Conservation (phyloP, 1,284 basidiomycete genomes). For the Golubevia sp. region DNA sequence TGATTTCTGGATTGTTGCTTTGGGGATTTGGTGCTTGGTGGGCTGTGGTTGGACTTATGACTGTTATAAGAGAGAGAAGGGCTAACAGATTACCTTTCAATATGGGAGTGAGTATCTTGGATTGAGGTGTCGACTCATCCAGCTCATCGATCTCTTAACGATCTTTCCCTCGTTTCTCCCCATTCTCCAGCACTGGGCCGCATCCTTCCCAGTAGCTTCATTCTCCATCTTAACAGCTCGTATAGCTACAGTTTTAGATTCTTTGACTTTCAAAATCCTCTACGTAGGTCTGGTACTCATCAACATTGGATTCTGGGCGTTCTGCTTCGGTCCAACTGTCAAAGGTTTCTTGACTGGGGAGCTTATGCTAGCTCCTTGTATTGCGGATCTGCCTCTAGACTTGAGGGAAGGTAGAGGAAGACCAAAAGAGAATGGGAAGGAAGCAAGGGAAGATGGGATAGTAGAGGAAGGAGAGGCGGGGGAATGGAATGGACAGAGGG, state of each 20-base stretch:
- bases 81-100: slow-evolving; percentile 34
- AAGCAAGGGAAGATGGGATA: no score
- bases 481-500: no score
- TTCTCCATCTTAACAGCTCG: slow-evolving; percentile 30
- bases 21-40: slow-evolving; percentile 45
- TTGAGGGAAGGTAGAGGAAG: slow-evolving; percentile 6
- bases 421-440: no score
- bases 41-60: slow-evolving; percentile 29
- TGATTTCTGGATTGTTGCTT: slow-evolving; percentile 36
- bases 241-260: slow-evolving; percentile 35
- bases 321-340: slow-evolving; percentile 37
- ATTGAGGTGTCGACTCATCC: slow-evolving; percentile 16
- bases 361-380: slow-evolving; percentile 42
- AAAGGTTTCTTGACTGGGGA: slow-evolving; percentile 31
- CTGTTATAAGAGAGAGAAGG: slow-evolving; percentile 26
- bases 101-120: slow-evolving; percentile 35
- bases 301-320: slow-evolving; percentile 29
- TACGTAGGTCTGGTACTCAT: slow-evolving; percentile 31
- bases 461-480: no score
- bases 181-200: neutral
- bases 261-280: slow-evolving; percentile 33
- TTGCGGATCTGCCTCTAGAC: slow-evolving; percentile 38
- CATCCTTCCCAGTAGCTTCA: slow-evolving; percentile 21
- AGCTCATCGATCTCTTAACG: neutral
- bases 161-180: neutral